These are phyloP conservation scores for Nicotiana rustica DNA, from an alignment of 305 asterid species.

Conservation along the genomic window DNA sequence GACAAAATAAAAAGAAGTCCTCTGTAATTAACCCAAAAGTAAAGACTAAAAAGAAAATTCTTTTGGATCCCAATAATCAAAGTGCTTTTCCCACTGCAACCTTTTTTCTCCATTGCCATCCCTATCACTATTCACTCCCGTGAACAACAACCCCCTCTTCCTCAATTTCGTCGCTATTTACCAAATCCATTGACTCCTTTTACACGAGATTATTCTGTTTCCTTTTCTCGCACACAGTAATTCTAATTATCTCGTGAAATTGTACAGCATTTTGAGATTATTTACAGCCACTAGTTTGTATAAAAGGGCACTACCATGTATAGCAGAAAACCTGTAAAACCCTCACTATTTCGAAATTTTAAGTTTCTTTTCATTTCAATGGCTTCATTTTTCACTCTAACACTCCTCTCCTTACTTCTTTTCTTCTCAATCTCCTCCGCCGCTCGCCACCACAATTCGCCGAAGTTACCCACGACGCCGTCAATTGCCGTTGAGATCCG, in stretches of 20 bases:
- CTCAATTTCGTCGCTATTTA: background rate
- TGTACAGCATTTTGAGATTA: background rate
- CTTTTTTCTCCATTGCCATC: background rate
- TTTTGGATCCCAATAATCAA: background rate
- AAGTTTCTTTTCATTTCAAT: constrained; percentile 43
- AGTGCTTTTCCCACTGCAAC: background rate
- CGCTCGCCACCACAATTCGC: constrained; percentile 32
- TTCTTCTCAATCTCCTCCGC: constrained; percentile 42
- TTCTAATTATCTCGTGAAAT: background rate
- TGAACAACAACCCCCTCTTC: background rate
- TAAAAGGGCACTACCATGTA: constrained; percentile 31
- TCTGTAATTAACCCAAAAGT: no score
- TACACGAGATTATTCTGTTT: background rate
- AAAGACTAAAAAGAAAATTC: no score
- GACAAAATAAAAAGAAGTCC: no score
- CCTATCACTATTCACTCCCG: constrained; percentile 5
- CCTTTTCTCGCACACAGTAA: background rate
- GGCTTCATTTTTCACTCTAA: constrained; percentile 46
- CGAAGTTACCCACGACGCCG: background rate
- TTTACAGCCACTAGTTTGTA: background rate
- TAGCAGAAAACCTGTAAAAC: constrained; percentile 48
- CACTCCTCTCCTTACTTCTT: constrained; percentile 37
- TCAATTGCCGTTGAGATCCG: constrained; percentile 3
- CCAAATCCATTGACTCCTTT: background rate
- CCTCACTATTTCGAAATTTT: constrained; percentile 35